A percentile compares a stretch with the other conserved stretches of the same genome.
Conservation (phyloP, 1,284 basidiomycete genomes). For the Phlebopus sp. region DNA sequence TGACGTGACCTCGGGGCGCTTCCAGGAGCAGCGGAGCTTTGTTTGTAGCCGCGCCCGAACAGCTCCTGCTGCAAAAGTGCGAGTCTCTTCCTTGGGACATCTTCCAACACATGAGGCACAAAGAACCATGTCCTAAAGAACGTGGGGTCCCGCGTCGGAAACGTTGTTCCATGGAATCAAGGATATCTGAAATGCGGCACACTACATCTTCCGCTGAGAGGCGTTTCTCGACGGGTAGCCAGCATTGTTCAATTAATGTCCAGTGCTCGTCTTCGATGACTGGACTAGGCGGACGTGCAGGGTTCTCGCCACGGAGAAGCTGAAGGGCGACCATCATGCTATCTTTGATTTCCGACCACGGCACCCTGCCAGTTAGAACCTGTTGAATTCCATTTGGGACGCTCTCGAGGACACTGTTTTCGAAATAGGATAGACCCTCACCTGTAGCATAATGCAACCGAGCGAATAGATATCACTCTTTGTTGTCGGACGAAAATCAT, state of each 20-base stretch:
- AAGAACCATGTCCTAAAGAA: too few species aligned
- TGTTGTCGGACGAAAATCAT: background rate
- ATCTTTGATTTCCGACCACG: slow-evolving; percentile 17
- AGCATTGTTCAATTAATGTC: slow-evolving; percentile 15
- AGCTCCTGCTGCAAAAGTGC: too few species aligned
- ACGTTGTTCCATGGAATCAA: too few species aligned
- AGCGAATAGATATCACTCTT: slow-evolving; percentile 15
- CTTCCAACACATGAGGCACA: too few species aligned
- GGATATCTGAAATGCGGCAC: too few species aligned
- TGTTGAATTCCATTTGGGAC: background rate
- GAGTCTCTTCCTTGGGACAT: too few species aligned
- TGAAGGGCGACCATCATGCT: slow-evolving; percentile 2
- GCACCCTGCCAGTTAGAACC: slow-evolving; percentile 17
- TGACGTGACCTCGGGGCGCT: too few species aligned
- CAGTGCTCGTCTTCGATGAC: slow-evolving; percentile 14
- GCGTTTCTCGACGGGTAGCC: slow-evolving; percentile 12
- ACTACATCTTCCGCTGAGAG: slow-evolving; percentile 5
- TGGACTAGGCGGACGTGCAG: slow-evolving; percentile 8
- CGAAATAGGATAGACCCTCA: background rate
- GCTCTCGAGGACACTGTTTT: too few species aligned
- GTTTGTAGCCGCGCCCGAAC: too few species aligned
- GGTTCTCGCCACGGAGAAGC: slow-evolving; percentile 7
- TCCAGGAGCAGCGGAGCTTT: too few species aligned
- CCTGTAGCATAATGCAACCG: slow-evolving; percentile 11
- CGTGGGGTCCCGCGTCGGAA: too few species aligned